Evolutionary conservation across 495 filamentous ascomycete genomes (phyloP), one percentile per base, ranked within the genome.

Genomic region (Penicillium nucicola): DNA sequence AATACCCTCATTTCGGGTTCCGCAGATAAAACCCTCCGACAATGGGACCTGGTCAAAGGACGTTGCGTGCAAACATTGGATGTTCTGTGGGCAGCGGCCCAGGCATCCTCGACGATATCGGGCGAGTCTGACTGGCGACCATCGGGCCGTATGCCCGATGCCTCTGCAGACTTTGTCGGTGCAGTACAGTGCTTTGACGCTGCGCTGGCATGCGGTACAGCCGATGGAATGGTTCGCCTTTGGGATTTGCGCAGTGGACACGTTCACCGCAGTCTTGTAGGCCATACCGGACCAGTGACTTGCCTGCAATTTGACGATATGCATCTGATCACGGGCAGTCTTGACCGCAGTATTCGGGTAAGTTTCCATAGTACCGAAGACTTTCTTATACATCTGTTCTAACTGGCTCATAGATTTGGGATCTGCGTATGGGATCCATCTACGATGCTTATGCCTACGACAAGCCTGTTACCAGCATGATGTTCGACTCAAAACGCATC

Each of bases 201-300:
- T 13, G 93, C 93, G 7, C 77, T 99, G 48, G 93, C 93, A n/a
- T 97, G 95, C 60, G 93, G 93, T 50, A 99, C 93, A 11, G 93
- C 93, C 1, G 93, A 99, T 63, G 95, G 93, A 18, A 96, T 97
- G 90, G 91, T 99, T 28, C 80, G 93, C 37, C 72, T 99, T 13
- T 99, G 93, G 93, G 93, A 99, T 84, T 76, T 99, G 58, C 77
- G 93, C 46, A 95, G 90, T 68, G 93, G 93, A 2, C 92, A 96
- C 68, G 93, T 99, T 14, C 92, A 97, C 69, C 81, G 93, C 22
- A 97, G 91, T 66, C 77, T 99, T 17, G 92, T 99, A 12, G 93
- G 93, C 12, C 93, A 99, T 57, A 99, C 93, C 1, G 95, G 92
- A 0, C 90, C 95, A 3, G 90, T 99, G 17, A 96, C 93, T 2